These are phyloP conservation scores for Phytophthora pinifolia DNA, from an alignment of 352 stramenopile genomes.

Conservation along the genomic window DNA sequence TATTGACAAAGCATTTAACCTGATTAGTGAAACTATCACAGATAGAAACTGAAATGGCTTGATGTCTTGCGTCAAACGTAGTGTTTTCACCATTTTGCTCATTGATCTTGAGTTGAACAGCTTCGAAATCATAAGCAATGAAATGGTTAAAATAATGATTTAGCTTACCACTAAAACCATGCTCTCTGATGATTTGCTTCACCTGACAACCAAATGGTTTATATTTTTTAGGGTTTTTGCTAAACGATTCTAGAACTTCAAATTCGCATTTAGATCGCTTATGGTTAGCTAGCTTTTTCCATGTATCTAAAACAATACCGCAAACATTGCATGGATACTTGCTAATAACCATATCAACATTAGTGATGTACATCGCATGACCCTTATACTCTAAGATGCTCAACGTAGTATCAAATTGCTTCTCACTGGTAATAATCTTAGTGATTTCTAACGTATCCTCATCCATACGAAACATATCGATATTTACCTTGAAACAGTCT, in stretches of 20 bases:
- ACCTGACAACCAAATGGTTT: neutral
- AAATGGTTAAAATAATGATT: slow-evolving; percentile 23
- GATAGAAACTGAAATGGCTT: too few species aligned
- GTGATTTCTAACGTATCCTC: neutral
- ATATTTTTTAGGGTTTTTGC: neutral
- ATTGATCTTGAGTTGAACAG: too few species aligned
- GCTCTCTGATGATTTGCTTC: slow-evolving; percentile 1
- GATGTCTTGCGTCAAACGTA: too few species aligned
- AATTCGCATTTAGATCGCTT: neutral
- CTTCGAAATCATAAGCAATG: slow-evolving; percentile 18
- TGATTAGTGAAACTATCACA: neutral
- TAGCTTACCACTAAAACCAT: slow-evolving; percentile 3
- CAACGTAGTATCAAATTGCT: neutral
- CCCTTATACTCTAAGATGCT: slow-evolving; percentile 8
- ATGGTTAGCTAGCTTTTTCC: neutral
- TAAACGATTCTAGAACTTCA: neutral
- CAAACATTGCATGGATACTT: neutral
- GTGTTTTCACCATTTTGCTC: too few species aligned
- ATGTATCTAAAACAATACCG: neutral
- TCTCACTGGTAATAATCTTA: neutral
- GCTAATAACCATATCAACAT: neutral
- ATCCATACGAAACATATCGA: slow-evolving; percentile 12
- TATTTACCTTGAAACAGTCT: slow-evolving; percentile 13
- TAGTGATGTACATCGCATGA: neutral
- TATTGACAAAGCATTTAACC: neutral